These are phyloP conservation scores for Coemansia javaensis DNA, from an alignment of 192 early-diverging fungal species.

Conservation along the genomic window DNA sequence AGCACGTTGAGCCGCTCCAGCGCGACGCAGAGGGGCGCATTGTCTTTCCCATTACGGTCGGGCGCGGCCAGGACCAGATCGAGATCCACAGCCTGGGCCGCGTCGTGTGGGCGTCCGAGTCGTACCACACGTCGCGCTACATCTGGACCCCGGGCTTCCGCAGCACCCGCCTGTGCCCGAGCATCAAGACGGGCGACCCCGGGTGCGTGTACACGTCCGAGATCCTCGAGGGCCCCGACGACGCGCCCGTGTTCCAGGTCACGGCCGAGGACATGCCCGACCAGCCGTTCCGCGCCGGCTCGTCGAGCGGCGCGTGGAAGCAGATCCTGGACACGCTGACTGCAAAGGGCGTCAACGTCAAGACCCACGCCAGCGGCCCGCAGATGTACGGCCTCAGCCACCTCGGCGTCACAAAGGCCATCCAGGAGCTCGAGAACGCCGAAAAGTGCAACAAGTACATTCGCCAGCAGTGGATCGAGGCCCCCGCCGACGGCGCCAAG, in stretches of 20 bases:
- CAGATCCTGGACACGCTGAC: conserved; percentile 58
- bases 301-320: conserved; percentile 70
- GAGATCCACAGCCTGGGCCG: conserved; percentile 56
- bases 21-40: conserved; percentile 52
- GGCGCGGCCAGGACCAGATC: conserved; percentile 59
- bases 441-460: conserved; percentile 38
- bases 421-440: conserved; percentile 56
- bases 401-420: conserved; percentile 65
- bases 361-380: conserved; percentile 68
- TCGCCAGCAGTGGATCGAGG: conserved; percentile 38
- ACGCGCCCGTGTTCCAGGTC: conserved; percentile 60
- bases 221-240: conserved; percentile 61
- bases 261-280: conserved; percentile 63
- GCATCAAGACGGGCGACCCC: conserved; percentile 50
- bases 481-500: not conserved
- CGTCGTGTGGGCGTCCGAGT: conserved; percentile 56
- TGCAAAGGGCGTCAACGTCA: conserved; percentile 58
- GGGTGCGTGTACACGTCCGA: conserved; percentile 61
- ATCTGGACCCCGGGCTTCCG: conserved; percentile 67
- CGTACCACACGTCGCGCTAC: conserved; percentile 65
- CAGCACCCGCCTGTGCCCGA: conserved; percentile 59
- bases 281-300: conserved; percentile 54
- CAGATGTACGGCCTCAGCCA: conserved; percentile 66
- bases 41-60: conserved; percentile 56
- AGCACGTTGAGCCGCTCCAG: conserved; percentile 52